Evolutionary conservation across 192 early-diverging fungal genomes (phyloP), one percentile per base, ranked within the genome.

Genomic region (Physocladia obscura): DNA sequence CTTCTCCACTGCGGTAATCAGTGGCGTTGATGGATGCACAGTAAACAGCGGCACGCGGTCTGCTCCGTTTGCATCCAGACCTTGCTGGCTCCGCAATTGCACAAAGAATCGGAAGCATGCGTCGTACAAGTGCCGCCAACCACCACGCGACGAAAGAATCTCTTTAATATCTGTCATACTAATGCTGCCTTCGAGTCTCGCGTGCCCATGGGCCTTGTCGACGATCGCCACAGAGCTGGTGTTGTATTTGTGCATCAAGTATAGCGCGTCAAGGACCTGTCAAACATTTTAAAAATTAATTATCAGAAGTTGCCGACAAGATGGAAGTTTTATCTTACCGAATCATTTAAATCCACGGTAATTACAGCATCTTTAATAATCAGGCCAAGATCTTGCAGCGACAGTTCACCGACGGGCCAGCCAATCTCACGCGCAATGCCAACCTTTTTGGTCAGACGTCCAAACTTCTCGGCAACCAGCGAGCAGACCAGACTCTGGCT

Each of bases 141-240:
- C 84, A 5, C 68, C 72, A 11, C 71, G 40, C 17, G 62, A 58
- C 5, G 76, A 56, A 3, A 85, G 73, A 44, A 85, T 79, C 13
- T 71, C 73, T 47, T 83, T 83, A 54, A 85, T 78, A 59, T 85
- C 84, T 3, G 77, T 78, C 76, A 83, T 76, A 30, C 31, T 22
- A 37, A 82, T 79, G 21, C 54, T 57, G 22, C 81, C 81, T 21
- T 54, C 26, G 13, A 82, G 61, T 56, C 37, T 57, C 22, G 64
- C 35, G 19, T 54, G 63, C 15, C 34, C 60, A 21, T 69, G 59
- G 1, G 48, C 54, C 48, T 72, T 50, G 54, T 75, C 74, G 21
- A 81, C 74, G 52, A 86, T 84, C 13, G 82, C 84, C 1, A 86
- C 81, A 6, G 73, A 76, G 30, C 77, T 77, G 51, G 83, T 62